A percentile compares a stretch with the other conserved stretches of the same genome.
Conservation (phyloP, 2,329 filamentous ascomycete species). For the Endothia cerciana region DNA sequence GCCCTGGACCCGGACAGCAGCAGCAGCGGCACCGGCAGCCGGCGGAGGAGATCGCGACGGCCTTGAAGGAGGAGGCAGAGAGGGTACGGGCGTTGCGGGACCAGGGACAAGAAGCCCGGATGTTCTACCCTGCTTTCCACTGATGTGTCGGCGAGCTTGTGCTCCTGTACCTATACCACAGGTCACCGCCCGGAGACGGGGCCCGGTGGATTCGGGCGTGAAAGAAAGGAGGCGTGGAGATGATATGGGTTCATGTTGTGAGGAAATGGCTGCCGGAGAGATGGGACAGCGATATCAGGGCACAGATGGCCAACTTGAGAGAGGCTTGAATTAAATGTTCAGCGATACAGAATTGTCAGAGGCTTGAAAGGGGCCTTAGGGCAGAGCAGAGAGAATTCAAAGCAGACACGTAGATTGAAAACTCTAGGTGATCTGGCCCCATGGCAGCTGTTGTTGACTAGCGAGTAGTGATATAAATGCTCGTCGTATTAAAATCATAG, state of each 20-base stretch:
- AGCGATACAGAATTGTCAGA: too few species aligned
- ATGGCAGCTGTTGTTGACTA: background rate
- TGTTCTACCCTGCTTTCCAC: background rate
- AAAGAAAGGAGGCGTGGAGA: too few species aligned
- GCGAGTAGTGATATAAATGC: conserved; percentile 10
- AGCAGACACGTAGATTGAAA: background rate
- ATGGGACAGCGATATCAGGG: too few species aligned
- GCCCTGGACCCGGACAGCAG: background rate
- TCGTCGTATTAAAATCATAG: conserved; percentile 24
- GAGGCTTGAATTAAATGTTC: too few species aligned
- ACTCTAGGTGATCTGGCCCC: background rate
- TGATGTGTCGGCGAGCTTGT: background rate
- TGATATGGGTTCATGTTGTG: too few species aligned
- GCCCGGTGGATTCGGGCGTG: too few species aligned
- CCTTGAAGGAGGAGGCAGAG: background rate
- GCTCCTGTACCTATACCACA: too few species aligned
- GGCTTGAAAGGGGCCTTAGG: too few species aligned
- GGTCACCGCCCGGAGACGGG: too few species aligned
- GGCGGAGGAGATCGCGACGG: background rate
- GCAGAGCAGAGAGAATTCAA: too few species aligned
- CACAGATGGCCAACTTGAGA: too few species aligned
- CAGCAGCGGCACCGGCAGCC: background rate
- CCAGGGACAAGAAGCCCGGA: background rate
- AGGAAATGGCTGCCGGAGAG: too few species aligned
- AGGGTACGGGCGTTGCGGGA: background rate